A percentile compares a stretch with the other conserved stretches of the same genome.
These are phyloP conservation scores for Diutina scorzettiae DNA, from an alignment of 1,139 yeast species.

Conservation along the genomic window DNA sequence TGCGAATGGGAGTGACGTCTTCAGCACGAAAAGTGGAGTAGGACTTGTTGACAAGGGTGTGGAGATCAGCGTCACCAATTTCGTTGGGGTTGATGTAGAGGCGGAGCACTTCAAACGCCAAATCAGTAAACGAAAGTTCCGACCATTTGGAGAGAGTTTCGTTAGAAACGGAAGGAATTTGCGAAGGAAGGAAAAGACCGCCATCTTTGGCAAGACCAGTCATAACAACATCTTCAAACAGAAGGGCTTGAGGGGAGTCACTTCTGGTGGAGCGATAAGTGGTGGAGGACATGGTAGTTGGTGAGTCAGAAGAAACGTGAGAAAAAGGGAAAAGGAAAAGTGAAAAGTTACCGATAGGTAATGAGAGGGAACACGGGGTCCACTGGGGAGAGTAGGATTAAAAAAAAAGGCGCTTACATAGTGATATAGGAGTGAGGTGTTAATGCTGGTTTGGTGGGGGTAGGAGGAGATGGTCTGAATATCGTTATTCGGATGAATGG, in stretches of 20 bases:
- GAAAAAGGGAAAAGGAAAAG: too few species aligned
- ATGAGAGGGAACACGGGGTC: too few species aligned
- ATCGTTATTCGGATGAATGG: too few species aligned
- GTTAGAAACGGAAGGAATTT: conserved; percentile 56
- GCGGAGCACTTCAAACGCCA: conserved; percentile 79
- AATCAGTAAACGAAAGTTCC: conserved; percentile 63
- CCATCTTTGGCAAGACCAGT: conserved; percentile 95
- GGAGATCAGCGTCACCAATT: conserved; percentile 60
- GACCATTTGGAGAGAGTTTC: conserved; percentile 60
- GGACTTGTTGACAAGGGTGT: conserved; percentile 49
- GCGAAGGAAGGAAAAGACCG: conserved; percentile 83
- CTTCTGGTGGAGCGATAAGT: conserved; percentile 74
- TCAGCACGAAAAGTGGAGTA: conserved; percentile 83
- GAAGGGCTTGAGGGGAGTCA: conserved; percentile 41
- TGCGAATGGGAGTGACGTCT: conserved; percentile 74
- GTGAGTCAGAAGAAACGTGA: too few species aligned
- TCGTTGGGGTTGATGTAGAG: conserved; percentile 60
- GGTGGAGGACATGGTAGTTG: not conserved
- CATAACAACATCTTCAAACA: conserved; percentile 88
- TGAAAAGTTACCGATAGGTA: too few species aligned
- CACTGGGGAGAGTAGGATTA: too few species aligned
- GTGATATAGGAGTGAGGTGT: too few species aligned
- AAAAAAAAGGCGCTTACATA: too few species aligned
- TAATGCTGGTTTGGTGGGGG: too few species aligned
- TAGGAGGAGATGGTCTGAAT: too few species aligned